phyloP scores from a whole-genome alignment of 2,329 filamentous ascomycete species.

The Aschersonia sp. region DNA sequence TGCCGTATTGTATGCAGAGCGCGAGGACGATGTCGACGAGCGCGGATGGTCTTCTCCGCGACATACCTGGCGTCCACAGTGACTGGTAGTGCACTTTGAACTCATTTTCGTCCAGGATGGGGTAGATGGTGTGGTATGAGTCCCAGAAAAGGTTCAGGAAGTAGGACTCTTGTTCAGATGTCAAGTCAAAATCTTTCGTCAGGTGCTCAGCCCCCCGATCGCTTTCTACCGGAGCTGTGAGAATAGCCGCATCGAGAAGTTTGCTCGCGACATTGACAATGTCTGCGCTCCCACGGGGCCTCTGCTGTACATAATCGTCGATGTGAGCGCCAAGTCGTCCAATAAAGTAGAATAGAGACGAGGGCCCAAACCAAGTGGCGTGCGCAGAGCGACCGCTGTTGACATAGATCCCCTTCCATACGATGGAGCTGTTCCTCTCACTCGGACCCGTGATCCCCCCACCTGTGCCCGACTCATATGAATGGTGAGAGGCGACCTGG shows the following conservation, averaged over 20 bases:
- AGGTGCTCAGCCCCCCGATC: not conserved
- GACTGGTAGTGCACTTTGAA: slow-evolving; percentile 28
- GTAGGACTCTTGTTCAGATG: slow-evolving; percentile 27
- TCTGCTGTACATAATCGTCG: not conserved
- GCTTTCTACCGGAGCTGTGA: not conserved
- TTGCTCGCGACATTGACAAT: not conserved
- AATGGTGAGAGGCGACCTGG: not conserved
- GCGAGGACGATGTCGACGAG: slow-evolving; percentile 37
- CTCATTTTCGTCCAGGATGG: slow-evolving; percentile 26
- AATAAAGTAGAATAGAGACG: slow-evolving; percentile 1
- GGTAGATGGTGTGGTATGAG: slow-evolving; percentile 22
- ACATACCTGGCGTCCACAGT: slow-evolving; percentile 17
- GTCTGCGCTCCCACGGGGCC: not conserved
- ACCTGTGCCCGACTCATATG: not conserved
- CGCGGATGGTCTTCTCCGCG: slow-evolving; percentile 25
- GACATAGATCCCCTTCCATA: not conserved
- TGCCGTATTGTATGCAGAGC: slow-evolving; percentile 32
- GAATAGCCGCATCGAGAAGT: not conserved
- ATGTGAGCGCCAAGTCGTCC: not conserved
- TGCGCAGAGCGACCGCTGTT: not conserved
- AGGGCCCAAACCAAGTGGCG: not conserved
- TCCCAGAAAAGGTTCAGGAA: slow-evolving; percentile 32
- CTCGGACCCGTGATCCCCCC: not conserved
- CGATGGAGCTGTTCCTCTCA: slow-evolving; percentile 1
- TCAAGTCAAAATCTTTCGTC: slow-evolving; percentile 10